Percentiles rank a stretch among this genome's conserved stretches.
Evolutionary conservation across 768 basidiomycete genomes (phyloP).

Genomic region (Calocera viscosa): DNA sequence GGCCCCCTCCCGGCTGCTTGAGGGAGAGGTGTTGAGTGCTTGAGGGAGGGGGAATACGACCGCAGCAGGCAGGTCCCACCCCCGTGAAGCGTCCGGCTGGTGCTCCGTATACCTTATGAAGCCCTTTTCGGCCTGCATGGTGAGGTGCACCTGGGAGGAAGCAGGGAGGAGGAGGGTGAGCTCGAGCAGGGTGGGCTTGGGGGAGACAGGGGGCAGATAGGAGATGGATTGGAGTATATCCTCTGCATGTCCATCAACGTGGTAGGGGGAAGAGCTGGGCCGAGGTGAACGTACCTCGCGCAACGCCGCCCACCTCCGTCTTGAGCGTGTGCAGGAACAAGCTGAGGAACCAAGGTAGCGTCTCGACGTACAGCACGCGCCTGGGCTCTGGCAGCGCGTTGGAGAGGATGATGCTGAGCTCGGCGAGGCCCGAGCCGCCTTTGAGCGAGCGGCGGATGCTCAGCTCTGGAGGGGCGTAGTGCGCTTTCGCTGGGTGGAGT

Average conservation of each 20-base stretch:
- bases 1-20: neutral
- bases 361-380: slow-evolving; percentile 65
- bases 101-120: slow-evolving; percentile 93
- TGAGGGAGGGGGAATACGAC: slow-evolving; percentile 39
- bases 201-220: slow-evolving; percentile 55
- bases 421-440: slow-evolving; percentile 64
- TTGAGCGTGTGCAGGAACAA: slow-evolving; percentile 73
- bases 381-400: slow-evolving; percentile 43
- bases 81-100: slow-evolving; percentile 87
- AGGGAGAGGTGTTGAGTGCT: neutral
- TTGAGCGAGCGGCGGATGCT: slow-evolving; percentile 57
- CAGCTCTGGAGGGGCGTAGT: slow-evolving; percentile 28
- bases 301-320: slow-evolving; percentile 35
- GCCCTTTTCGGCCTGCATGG: slow-evolving; percentile 63
- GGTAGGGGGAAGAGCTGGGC: no score
- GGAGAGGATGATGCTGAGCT: slow-evolving; percentile 50
- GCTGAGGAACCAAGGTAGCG: slow-evolving; percentile 85
- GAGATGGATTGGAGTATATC: slow-evolving; percentile 50
- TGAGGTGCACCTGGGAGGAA: slow-evolving; percentile 46
- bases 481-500: neutral
- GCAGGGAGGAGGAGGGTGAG: slow-evolving; percentile 58
- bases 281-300: slow-evolving; percentile 16
- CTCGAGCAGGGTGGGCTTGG: slow-evolving; percentile 68
- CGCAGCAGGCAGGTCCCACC: slow-evolving; percentile 85
- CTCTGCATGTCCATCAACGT: no score